Conservation (phyloP, 176 grass and related monocot genomes). For the Zea luxurians region DNA sequence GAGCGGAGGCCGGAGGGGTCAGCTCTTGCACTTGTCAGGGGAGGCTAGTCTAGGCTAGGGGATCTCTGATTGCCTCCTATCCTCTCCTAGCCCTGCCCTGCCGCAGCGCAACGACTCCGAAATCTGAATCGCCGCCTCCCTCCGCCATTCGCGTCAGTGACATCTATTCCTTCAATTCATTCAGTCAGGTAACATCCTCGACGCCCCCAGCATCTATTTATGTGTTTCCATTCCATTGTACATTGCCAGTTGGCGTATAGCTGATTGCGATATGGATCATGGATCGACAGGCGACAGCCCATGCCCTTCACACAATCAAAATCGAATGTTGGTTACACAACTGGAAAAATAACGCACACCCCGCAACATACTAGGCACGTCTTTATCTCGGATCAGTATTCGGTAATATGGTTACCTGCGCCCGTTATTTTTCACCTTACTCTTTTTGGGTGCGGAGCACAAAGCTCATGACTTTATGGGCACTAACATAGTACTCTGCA, state of each 20-base stretch:
- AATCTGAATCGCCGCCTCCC: not conserved
- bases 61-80: not conserved
- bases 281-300: not conserved
- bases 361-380: not conserved
- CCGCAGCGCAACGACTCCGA: not conserved
- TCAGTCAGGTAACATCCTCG: constrained; percentile 8
- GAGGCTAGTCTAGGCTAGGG: not conserved
- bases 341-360: not conserved
- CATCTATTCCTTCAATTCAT: not conserved
- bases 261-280: not conserved
- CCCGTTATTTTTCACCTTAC: not conserved
- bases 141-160: not conserved
- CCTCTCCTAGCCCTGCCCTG: not conserved
- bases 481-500: constrained; percentile 24
- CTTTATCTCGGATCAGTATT: not conserved
- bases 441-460: not conserved
- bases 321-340: not conserved
- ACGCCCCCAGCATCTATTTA: not conserved
- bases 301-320: not conserved
- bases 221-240: not conserved
- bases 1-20: not conserved
- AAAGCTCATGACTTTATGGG: constrained; percentile 3
- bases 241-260: not conserved
- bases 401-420: not conserved
- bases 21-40: not conserved